A percentile compares a stretch with the other conserved stretches of the same genome.
These are phyloP conservation scores for Clavispora asparagi DNA, from an alignment of 805 yeast species.

Conservation along the genomic window DNA sequence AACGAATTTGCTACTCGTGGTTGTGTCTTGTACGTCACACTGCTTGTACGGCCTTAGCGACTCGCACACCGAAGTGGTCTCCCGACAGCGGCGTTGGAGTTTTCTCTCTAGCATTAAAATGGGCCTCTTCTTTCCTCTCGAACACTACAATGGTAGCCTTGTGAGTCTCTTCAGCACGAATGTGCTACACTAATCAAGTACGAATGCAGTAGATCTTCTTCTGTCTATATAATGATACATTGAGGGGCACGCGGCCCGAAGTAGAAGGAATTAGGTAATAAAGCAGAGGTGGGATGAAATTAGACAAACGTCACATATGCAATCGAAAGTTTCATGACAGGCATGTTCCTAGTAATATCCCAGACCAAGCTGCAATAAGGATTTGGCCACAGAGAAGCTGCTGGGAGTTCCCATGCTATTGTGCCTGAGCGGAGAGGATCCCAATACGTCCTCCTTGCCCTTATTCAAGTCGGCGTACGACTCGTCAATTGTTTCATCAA, in stretches of 20 bases:
- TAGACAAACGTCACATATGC: neutral
- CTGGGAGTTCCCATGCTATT: conserved; percentile 39
- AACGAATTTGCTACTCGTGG: no score
- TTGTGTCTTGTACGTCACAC: no score
- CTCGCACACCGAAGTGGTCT: no score
- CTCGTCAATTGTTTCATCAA: conserved; percentile 16
- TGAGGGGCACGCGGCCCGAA: neutral
- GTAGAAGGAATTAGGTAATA: neutral
- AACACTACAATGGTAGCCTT: no score
- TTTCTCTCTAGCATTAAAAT: no score
- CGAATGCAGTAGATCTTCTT: neutral
- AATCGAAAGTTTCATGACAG: neutral
- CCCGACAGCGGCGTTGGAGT: no score
- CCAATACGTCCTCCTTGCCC: conserved; percentile 19
- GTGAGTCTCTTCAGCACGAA: neutral
- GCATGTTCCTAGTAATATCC: conserved; percentile 13
- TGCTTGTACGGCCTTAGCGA: no score
- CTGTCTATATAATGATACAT: conserved; percentile 1
- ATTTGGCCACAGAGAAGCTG: conserved; percentile 41
- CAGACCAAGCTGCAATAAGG: conserved; percentile 39
- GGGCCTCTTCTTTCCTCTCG: no score
- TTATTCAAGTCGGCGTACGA: conserved; percentile 9
- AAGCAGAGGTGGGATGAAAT: neutral
- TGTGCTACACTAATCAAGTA: neutral
- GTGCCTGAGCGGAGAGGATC: conserved; percentile 30